A percentile compares a stretch with the other conserved stretches of the same genome.
Evolutionary conservation across 2,329 filamentous ascomycete species (phyloP).

Genomic region (Paecilomyces niveus): DNA sequence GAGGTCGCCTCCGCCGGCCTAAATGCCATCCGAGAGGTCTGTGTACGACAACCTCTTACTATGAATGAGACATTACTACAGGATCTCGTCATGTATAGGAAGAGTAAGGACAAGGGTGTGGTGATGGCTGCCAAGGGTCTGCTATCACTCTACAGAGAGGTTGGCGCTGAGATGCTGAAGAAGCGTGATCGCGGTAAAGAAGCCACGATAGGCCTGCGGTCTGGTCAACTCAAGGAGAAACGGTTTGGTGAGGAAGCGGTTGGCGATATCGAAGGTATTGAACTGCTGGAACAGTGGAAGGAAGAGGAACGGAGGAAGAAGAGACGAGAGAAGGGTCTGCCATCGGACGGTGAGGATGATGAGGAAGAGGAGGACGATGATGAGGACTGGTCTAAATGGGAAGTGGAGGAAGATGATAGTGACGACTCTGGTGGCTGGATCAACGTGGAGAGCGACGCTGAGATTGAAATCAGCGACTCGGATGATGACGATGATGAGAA

Average conservation of each 20-base stretch:
- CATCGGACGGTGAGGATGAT: slow-evolving; percentile 53
- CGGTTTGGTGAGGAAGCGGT: slow-evolving; percentile 75
- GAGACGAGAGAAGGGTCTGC: slow-evolving; percentile 60
- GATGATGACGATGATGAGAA: slow-evolving; percentile 60
- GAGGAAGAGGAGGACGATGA: slow-evolving; percentile 57
- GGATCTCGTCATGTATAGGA: slow-evolving; percentile 90
- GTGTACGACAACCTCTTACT: slow-evolving; percentile 83
- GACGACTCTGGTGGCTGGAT: slow-evolving; percentile 88
- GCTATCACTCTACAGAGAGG: slow-evolving; percentile 82
- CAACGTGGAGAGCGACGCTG: slow-evolving; percentile 74
- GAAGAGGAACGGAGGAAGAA: slow-evolving; percentile 76
- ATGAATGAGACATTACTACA: slow-evolving; percentile 95
- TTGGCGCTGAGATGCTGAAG: slow-evolving; percentile 79
- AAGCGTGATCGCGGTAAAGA: slow-evolving; percentile 89
- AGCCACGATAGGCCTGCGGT: slow-evolving; percentile 72
- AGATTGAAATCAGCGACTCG: slow-evolving; percentile 63
- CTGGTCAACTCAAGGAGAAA: slow-evolving; percentile 66
- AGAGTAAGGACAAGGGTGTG: slow-evolving; percentile 97
- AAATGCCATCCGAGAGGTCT: slow-evolving; percentile 92
- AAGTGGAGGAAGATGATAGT: slow-evolving; percentile 53
- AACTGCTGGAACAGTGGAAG: slow-evolving; percentile 88
- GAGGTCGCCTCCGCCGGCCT: slow-evolving; percentile 89
- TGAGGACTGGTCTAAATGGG: slow-evolving; percentile 52
- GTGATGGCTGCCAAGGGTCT: slow-evolving; percentile 97
- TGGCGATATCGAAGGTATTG: slow-evolving; percentile 84